phyloP scores from a whole-genome alignment of 306 rosid genomes.

The Prunus armeniaca region DNA sequence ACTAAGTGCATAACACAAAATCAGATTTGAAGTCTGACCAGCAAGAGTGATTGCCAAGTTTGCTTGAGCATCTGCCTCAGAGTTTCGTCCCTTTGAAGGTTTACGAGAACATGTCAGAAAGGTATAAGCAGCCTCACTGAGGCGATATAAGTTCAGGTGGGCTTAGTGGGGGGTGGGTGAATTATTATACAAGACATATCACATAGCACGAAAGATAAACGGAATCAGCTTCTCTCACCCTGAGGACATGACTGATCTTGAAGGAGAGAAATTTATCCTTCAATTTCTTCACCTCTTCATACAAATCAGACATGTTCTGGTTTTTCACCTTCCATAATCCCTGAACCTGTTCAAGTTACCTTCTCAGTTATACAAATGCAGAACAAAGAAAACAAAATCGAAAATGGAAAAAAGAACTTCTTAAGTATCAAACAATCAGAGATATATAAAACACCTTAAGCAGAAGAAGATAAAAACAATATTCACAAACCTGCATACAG shows the following conservation, averaged over 20 bases:
- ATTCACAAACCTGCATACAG: conserved; percentile 77
- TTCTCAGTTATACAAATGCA: conserved; percentile 15
- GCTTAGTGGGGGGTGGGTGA: too few species aligned
- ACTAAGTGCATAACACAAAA: conserved; percentile 1
- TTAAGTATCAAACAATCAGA: conserved; percentile 2
- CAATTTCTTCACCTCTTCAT: conserved; percentile 64
- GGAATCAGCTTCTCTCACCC: conserved; percentile 55
- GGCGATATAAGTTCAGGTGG: not conserved
- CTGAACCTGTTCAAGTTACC: conserved; percentile 58
- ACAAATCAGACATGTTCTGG: conserved; percentile 49
- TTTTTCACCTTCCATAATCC: conserved; percentile 81
- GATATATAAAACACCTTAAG: not conserved
- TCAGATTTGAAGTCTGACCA: conserved; percentile 46
- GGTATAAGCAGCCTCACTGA: conserved; percentile 10
- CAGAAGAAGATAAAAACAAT: not conserved
- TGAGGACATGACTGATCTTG: conserved; percentile 75
- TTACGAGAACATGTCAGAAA: conserved; percentile 30
- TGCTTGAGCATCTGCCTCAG: conserved; percentile 92
- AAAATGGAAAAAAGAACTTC: not conserved
- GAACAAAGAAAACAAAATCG: not conserved
- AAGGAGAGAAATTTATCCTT: conserved; percentile 68
- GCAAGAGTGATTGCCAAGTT: conserved; percentile 70
- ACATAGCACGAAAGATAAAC: not conserved
- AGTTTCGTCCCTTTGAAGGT: conserved; percentile 51
- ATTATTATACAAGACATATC: not conserved